Base-by-base conservation (phyloP, 2,329 filamentous ascomycete species). In the Plectosphaerella cucumerina region DNA sequence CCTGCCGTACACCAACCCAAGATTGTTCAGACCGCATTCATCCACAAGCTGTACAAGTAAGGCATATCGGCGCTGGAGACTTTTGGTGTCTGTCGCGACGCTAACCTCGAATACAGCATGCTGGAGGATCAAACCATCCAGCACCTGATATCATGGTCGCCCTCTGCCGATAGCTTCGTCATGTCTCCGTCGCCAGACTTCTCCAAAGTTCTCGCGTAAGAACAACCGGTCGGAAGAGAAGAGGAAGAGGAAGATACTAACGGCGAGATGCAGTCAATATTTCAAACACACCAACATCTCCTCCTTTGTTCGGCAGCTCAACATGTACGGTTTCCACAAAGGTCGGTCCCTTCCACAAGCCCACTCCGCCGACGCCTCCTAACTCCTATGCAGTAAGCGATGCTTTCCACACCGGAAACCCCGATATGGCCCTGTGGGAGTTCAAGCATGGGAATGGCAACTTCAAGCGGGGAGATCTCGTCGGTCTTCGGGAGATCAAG, bases 271-370 rank as follows among this genome's bases (percentile, higher is more conserved):
- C 41, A 96, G 93, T 50, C 91, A 96, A 82, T 99, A 99, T 67
- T 99, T 99, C 70, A 99, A 99, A 65, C 94, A 99, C 68, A 99
- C 93, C 60, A 99, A 99, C 65, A 96, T 97, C 54, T 97, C 94
- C 11, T 97, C 94, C 1, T 99, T 99, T 68, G 94, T 99, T 47
- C 85, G 94, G 46, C 94, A 99, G 72, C 74, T 99, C 47, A 99
- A 99, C 67, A 99, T 99, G 94, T 99, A 99, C 62, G 94, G 94
- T 6, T 99, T 99, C 70, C 94, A 99, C 68, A 99, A 99, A 88
- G 92, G 92, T 95, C 60, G 44, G 66, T 59, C 18, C 35, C 22
- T 35, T 43, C 51, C 58, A 47, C 49, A 10, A 3, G 12, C 20
- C 3, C 23, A 20, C 14, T 20, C n/a, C 3, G 14, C 10, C 20